Base-by-base conservation (phyloP, 257 asterid species). In the Solanum pinnatisectum region DNA sequence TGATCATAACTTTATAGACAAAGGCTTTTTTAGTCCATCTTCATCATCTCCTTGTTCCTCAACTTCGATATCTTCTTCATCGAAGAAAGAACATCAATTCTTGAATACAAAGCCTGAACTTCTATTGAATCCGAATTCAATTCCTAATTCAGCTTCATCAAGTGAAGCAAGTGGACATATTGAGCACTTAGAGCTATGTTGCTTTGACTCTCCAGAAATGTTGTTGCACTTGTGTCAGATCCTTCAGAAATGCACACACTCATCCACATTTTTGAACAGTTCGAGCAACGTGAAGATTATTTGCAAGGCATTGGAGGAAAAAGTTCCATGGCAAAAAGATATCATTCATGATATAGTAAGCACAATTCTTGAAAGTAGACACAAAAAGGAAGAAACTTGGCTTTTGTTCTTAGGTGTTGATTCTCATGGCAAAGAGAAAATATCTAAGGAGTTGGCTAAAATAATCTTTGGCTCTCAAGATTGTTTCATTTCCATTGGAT, bases 71-170 rank as follows among this genome's bases (percentile, higher is more conserved):
- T 94, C 98, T 37, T 95, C 98, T 44, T 95, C 98, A 73, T 88
- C 93, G 2, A 82, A 76, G 5, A 91, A 87, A 73, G 93, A 93
- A 73, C 90, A 90, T 30, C 91, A 92, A 59, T 90, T 90, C 91
- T 92, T 94, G 84, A 46, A 79, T 15, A 36, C 89, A 25, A 94
- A 92, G 23, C 97, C 98, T 1, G 98, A 93, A 23, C 98, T 95
- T 84, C 89, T 94, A 65, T 95, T 98, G 8, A 97, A 97, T 90
- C 99, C 98, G 0, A 95, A 93, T 83, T 97, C 98, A 0, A 97
- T 98, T 88, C 99, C 99, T 11, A 97, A 97, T 68, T 95, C 99
- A 20, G 96, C 98, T 88, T 97, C 99, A 44, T 97, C 98, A 3
- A 97, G 99, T 82, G 98, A 95, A 91, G 95, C 97, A 56, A 95